Base-by-base conservation (phyloP, 169 alveolate genomes). In the Plasmodium vivax region DNA sequence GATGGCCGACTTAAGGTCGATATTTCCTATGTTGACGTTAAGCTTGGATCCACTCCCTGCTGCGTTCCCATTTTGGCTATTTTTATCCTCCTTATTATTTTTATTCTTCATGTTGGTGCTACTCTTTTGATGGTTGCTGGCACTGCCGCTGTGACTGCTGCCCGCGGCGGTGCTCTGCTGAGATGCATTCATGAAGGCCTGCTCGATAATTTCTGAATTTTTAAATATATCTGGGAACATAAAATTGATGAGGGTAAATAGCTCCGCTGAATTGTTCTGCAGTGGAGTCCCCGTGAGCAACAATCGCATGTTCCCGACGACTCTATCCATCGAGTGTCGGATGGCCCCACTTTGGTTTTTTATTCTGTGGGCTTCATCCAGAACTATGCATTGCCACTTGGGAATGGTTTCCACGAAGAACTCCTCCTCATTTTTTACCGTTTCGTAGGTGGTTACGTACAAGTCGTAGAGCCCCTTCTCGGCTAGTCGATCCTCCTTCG, bases 331-430 rank as follows among this genome's bases (percentile, higher is more conserved):
- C 10, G 99, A 98, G 84, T 98, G 98, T n/a, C 99, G 97, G 23
- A 98, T 95, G n/a, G 98, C 97, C 36, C 99, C 98, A 23, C 98
- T 93, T 77, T 98, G 99, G 87, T 99, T 99, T 98, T 99, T 99
- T 87, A 99, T 99, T 82, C 99, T 99, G 94, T 99, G 99, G 45
- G 99, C 99, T 97, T 99, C 99, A 95, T 99, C 99, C 73, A 98
- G 96, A 19, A 98, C 98, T 97, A 99, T 98, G 92, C 99, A 98
- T 93, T 98, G 98, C 99, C 99, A 99, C 16, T 97, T 74, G 72
- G 97, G 97, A 32, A 97, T 94, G 0, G 98, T 96, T 84, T 97
- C 98, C 72, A 96, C 98, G 72, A 97, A 97, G 91, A 98, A 97
- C 47, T 95, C 97, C 96, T 98, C 99, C 75, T 97, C 98, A 95